phyloP scores from a whole-genome alignment of 2,329 filamentous ascomycete genomes.

The Diaporthe humulicola region DNA sequence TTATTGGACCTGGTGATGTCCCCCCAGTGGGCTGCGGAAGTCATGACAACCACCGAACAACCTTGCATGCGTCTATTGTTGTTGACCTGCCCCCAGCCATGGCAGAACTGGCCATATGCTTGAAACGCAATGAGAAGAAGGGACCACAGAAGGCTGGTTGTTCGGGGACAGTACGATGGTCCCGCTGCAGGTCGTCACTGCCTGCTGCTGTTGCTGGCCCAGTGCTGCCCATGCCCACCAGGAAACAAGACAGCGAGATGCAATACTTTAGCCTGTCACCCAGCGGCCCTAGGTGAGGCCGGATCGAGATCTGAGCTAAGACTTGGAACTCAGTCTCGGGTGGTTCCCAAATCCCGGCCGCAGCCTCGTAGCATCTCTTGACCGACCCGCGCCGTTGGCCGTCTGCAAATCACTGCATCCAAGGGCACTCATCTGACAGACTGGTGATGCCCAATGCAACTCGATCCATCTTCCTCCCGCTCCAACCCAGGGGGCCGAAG shows the following conservation, averaged over 20 bases:
- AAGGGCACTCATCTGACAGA: constrained; percentile 30
- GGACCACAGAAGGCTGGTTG: neutral
- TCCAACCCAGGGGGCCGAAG: neutral
- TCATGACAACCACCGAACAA: neutral
- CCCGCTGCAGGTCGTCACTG: neutral
- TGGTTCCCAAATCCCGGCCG: neutral
- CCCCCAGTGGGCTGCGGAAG: neutral
- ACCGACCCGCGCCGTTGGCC: neutral
- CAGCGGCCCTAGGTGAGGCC: neutral
- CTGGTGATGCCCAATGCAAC: constrained; percentile 20
- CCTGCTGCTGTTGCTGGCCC: neutral
- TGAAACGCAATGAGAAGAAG: neutral
- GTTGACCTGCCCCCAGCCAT: constrained; percentile 2
- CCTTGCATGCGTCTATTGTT: neutral
- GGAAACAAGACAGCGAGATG: neutral
- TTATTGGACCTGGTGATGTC: neutral
- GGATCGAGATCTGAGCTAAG: constrained; percentile 1
- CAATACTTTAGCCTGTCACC: neutral
- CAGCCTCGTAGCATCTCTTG: neutral
- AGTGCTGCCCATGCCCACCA: neutral
- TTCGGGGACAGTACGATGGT: neutral
- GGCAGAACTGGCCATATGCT: neutral
- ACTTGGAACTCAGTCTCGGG: neutral
- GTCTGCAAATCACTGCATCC: constrained; percentile 19
- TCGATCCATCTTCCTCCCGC: constrained; percentile 1